Evolutionary conservation across 1,284 basidiomycete species (phyloP).

Genomic region (Cutaneotrichosporon spelunceum): DNA sequence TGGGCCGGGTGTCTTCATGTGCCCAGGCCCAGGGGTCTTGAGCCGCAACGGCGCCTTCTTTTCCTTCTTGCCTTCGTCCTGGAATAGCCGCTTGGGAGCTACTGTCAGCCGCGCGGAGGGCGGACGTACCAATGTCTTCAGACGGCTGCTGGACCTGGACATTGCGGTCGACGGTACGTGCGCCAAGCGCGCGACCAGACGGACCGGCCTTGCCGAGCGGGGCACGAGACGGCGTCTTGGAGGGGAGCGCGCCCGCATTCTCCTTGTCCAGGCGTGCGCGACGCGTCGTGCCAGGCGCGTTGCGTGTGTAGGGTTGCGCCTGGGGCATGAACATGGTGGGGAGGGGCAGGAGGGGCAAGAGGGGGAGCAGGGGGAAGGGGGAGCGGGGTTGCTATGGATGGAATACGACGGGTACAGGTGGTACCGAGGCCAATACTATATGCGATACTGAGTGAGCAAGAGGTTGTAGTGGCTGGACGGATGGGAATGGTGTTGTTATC

Average conservation of each 20-base stretch:
- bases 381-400: not conserved
- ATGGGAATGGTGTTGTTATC: conserved; percentile 5
- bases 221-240: conserved; percentile 21
- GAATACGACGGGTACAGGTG: not conserved
- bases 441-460: not conserved
- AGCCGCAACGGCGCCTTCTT: conserved; percentile 10
- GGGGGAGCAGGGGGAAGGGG: not conserved
- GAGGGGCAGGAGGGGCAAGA: too few species aligned
- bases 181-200: conserved; percentile 18
- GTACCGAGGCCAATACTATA: not conserved
- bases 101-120: not conserved
- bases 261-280: conserved; percentile 21
- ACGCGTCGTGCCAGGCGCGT: conserved; percentile 17
- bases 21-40: conserved; percentile 15
- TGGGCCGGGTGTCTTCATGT: conserved; percentile 1
- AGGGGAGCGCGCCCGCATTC: conserved; percentile 22
- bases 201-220: conserved; percentile 20
- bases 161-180: conserved; percentile 23
- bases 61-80: conserved; percentile 4
- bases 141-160: conserved; percentile 14
- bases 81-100: conserved; percentile 26
- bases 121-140: conserved; percentile 22
- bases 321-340: conserved; percentile 21
- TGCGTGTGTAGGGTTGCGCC: conserved; percentile 12
- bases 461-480: not conserved